phyloP scores from a whole-genome alignment of 2,329 filamentous ascomycete species.

The Cryphonectria parasitica region DNA sequence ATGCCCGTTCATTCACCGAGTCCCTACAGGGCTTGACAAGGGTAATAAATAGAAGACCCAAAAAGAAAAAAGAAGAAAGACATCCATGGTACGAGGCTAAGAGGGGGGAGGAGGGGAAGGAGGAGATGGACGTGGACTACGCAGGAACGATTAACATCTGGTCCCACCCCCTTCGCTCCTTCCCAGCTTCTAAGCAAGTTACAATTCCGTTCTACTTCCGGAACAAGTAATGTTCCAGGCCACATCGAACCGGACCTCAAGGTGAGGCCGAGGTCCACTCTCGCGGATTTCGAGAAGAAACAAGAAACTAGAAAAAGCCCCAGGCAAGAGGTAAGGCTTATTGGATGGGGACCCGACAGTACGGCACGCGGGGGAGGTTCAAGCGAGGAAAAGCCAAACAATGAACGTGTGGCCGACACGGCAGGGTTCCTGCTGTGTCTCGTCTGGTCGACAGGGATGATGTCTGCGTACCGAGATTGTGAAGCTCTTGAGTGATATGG shows the following conservation, averaged over 20 bases:
- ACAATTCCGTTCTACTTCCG: neutral
- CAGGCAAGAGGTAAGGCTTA: neutral
- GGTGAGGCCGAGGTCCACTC: neutral
- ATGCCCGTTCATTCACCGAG: neutral
- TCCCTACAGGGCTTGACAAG: too few relatives aligned
- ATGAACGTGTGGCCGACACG: neutral
- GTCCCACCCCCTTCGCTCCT: neutral
- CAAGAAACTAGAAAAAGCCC: too few relatives aligned
- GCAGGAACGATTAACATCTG: too few relatives aligned
- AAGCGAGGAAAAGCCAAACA: neutral
- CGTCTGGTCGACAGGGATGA: neutral
- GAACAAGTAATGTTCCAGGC: neutral
- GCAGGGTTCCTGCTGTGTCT: neutral
- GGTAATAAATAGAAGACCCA: neutral
- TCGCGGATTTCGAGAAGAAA: neutral
- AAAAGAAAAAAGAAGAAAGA: neutral
- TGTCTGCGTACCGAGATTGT: constrained; percentile 3
- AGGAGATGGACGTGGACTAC: too few relatives aligned
- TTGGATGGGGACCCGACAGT: neutral
- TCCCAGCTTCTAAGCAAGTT: neutral
- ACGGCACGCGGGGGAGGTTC: neutral
- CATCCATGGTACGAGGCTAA: neutral
- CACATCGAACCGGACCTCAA: neutral
- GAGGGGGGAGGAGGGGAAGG: too few relatives aligned
- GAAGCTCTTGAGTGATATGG: neutral